These are phyloP conservation scores for Fraxinus nigra DNA, from an alignment of 305 asterid genomes.

Conservation along the genomic window DNA sequence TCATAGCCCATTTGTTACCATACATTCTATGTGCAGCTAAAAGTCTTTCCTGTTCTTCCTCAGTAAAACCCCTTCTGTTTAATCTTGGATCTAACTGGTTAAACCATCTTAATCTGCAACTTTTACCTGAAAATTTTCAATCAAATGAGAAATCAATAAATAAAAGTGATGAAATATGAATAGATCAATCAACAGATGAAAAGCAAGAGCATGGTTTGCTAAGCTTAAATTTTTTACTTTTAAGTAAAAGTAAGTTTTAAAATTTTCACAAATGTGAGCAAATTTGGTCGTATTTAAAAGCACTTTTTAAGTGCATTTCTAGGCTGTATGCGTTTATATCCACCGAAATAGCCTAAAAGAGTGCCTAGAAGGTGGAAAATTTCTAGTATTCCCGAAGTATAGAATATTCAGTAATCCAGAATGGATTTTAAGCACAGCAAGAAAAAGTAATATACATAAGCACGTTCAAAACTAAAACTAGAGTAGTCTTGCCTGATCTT, in stretches of 20 bases:
- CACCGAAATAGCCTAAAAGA: background rate
- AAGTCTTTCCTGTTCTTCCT: conserved; percentile 32
- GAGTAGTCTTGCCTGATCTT: conserved; percentile 35
- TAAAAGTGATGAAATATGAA: background rate
- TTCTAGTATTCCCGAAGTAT: too few species aligned
- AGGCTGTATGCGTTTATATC: background rate
- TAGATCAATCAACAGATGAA: background rate
- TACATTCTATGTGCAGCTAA: conserved; percentile 24
- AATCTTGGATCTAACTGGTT: conserved; percentile 38
- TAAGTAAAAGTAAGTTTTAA: background rate
- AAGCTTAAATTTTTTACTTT: background rate
- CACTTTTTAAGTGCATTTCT: background rate
- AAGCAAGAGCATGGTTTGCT: background rate
- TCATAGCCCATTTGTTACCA: conserved; percentile 40
- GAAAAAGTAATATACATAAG: background rate
- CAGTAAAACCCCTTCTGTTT: conserved; percentile 23
- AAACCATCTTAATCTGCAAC: conserved; percentile 40
- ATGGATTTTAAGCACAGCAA: background rate
- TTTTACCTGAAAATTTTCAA: conserved; percentile 29
- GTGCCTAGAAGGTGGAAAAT: background rate
- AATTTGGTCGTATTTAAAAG: background rate
- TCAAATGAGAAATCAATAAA: background rate
- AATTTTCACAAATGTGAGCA: background rate
- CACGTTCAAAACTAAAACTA: background rate
- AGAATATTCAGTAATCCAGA: background rate